Conservation (phyloP, 1,284 basidiomycete genomes). For the Tilletia indica region DNA sequence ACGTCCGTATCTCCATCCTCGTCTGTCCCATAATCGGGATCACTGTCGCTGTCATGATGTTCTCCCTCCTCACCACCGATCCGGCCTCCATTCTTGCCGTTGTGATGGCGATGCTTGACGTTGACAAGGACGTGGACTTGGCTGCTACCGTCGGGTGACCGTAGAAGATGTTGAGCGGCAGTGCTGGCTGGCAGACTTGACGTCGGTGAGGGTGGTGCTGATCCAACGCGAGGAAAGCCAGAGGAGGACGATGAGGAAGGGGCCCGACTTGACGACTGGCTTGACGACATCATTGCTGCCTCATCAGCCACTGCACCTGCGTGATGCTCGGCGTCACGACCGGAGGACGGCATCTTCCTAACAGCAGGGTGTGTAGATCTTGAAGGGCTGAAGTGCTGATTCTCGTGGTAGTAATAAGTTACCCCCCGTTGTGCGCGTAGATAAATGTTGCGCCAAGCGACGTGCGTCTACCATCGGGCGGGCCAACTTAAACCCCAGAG, state of each 20-base stretch:
- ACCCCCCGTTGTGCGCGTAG: too few species aligned
- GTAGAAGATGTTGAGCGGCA: slow-evolving; percentile 3
- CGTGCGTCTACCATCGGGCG: too few species aligned
- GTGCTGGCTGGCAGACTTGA: slow-evolving; percentile 14
- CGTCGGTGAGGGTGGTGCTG: slow-evolving; percentile 13
- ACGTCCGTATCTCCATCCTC: slow-evolving; percentile 6
- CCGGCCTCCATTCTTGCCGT: not conserved
- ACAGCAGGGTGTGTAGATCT: too few species aligned
- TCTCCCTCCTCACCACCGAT: not conserved
- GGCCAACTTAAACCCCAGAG: too few species aligned
- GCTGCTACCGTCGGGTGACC: slow-evolving; percentile 1
- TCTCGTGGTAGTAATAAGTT: too few species aligned
- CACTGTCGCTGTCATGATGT: slow-evolving; percentile 2
- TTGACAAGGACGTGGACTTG: slow-evolving; percentile 16
- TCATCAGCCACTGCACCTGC: too few species aligned
- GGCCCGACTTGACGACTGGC: too few species aligned
- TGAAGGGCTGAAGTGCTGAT: too few species aligned
- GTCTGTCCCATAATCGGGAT: slow-evolving; percentile 11
- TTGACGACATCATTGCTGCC: too few species aligned
- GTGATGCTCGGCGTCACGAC: too few species aligned
- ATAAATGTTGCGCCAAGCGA: too few species aligned
- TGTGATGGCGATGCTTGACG: not conserved
- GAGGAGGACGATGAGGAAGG: not conserved
- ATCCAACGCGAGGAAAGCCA: slow-evolving; percentile 8
- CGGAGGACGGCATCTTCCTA: too few species aligned